Percentiles rank a stretch among this genome's conserved stretches.
Evolutionary conservation across 2,329 filamentous ascomycete genomes (phyloP).

Genomic region (Macrophomina pseudophaseolina): DNA sequence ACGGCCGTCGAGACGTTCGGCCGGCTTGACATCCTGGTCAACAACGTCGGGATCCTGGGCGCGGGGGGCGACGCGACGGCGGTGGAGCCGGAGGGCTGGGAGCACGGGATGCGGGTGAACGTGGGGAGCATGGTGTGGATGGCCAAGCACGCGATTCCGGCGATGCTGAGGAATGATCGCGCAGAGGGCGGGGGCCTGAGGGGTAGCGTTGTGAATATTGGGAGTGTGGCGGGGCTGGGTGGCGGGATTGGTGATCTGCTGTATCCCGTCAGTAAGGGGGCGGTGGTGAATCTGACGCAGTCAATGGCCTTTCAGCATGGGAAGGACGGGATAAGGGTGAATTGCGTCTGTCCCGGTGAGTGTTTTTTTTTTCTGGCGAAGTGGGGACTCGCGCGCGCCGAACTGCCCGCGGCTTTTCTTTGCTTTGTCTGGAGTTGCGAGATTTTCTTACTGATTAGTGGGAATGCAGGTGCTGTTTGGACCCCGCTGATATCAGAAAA

Average conservation of each 20-base stretch:
- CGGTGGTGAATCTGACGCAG: slow-evolving; percentile 61
- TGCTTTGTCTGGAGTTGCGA: too few species aligned
- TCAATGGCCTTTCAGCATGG: slow-evolving; percentile 63
- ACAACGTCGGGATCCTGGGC: slow-evolving; percentile 68
- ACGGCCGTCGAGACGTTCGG: slow-evolving; percentile 52
- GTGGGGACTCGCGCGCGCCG: too few species aligned
- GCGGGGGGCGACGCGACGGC: slow-evolving; percentile 61
- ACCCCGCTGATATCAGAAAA: slow-evolving; percentile 61
- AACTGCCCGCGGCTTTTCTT: too few species aligned
- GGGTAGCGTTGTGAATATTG: slow-evolving; percentile 50
- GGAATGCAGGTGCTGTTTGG: slow-evolving; percentile 51
- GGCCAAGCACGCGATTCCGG: slow-evolving; percentile 65
- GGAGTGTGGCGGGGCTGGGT: too few species aligned
- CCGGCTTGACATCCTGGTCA: slow-evolving; percentile 66
- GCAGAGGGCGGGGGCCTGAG: slow-evolving; percentile 37
- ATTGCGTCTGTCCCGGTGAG: slow-evolving; percentile 57
- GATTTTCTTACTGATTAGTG: too few species aligned
- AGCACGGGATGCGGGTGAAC: slow-evolving; percentile 64
- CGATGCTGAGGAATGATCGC: slow-evolving; percentile 59
- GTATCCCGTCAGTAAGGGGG: slow-evolving; percentile 61
- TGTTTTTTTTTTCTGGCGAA: not conserved
- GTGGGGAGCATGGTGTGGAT: slow-evolving; percentile 70
- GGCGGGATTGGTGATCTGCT: slow-evolving; percentile 45
- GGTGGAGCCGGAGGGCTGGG: slow-evolving; percentile 65
- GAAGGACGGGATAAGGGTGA: slow-evolving; percentile 48